Percentiles rank a stretch among this genome's conserved stretches.
Evolutionary conservation across 257 asterid species (phyloP).

Genomic region (Phtheirospermum japonicum): DNA sequence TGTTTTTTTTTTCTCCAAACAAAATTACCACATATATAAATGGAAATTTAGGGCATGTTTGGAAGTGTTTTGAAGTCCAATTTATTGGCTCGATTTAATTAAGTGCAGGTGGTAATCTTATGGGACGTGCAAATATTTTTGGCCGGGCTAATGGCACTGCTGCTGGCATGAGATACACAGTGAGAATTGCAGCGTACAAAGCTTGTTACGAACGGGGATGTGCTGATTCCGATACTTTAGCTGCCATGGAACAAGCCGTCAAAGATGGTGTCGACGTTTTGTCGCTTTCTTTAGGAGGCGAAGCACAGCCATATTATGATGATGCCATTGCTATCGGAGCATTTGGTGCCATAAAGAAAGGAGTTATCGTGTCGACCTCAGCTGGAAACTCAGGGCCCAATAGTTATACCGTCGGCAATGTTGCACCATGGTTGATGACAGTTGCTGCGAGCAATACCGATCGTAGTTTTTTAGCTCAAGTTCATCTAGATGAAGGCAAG

Average conservation of each 20-base stretch:
- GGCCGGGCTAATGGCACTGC: conserved; percentile 63
- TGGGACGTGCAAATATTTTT: conserved; percentile 46
- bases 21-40: too few species aligned
- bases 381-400: conserved; percentile 78
- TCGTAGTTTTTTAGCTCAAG: conserved; percentile 44
- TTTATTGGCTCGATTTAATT: too few species aligned
- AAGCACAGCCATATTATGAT: conserved; percentile 35
- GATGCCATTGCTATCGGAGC: conserved; percentile 61
- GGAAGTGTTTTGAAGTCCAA: too few species aligned
- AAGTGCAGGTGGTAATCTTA: conserved; percentile 49
- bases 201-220: conserved; percentile 28
- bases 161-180: conserved; percentile 57
- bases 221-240: conserved; percentile 47
- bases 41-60: too few species aligned
- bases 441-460: conserved; percentile 74
- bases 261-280: conserved; percentile 61
- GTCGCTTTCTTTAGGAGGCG: conserved; percentile 48
- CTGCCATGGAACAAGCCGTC: conserved; percentile 71
- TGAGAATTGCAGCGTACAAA: conserved; percentile 65
- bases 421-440: conserved; percentile 78
- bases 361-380: conserved; percentile 52
- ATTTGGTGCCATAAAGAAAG: conserved; percentile 57
- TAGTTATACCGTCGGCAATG: conserved; percentile 42
- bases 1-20: too few species aligned
- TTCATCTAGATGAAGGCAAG: conserved; percentile 49